Base-by-base conservation (phyloP, 1,139 yeast species). In the Yamadazyma spencermartinsiae region DNA sequence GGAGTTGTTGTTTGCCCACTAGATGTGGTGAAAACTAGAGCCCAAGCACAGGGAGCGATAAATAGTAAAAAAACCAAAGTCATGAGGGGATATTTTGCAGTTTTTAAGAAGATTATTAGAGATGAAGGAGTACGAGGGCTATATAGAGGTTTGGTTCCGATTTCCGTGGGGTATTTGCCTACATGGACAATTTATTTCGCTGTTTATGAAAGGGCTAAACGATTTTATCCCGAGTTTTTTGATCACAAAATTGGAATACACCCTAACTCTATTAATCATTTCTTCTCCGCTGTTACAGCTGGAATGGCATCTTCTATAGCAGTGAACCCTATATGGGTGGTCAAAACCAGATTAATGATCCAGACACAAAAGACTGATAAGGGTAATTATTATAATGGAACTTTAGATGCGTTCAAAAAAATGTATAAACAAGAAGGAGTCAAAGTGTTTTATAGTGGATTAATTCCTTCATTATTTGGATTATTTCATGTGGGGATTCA, bases 261-360 rank as follows among this genome's bases (percentile, higher is more conserved):
- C 21, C 63, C 71, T 37, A 83, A 79, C 24, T 75, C 79, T 32
- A 42, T 80, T 13, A 66, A 76, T 33, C 92, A 88, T 61, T 82
- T 90, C 42, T 67, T 79, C 41, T 79, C 95, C 31, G 98, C 98
- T 1, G 74, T 90, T 39, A 77, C 90, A 3, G 96, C 98, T 1
- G 99, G 98, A 14, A 79, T 87, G 48, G 78, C 82, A 8, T 86
- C 96, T 3, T 85, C 97, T 0, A 71, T 88, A n/a, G 65, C 83
- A 8, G 94, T 96, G 0, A 94, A 92, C 60, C 98, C 98, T 6
- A 86, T 92, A 25, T 92, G 98, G 98, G 98, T 92, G 23, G 88
- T 92, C 29, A 92, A 92, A 59, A 92, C 98, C 1, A 68, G 98
- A 52, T 66, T 92, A 37, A 92, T 92, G 98, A 72, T 90, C 28